Conservation (phyloP, 176 grass and related monocot species). For the Zea luxurians region DNA sequence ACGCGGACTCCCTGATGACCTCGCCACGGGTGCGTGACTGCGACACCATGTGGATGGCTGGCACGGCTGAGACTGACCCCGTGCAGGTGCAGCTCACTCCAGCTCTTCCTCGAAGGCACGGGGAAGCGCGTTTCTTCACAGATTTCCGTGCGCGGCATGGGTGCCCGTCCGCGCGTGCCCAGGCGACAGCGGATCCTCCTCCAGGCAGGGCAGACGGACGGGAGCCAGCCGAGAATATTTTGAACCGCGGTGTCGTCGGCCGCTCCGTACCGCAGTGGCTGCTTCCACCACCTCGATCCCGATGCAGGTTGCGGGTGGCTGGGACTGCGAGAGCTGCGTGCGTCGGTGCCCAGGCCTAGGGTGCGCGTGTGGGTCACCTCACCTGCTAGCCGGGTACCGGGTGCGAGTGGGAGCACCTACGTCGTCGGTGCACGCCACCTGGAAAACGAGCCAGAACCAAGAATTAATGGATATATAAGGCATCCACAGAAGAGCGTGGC, state of each 20-base stretch:
- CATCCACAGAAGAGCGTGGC: no score
- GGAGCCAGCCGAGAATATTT: background rate
- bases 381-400: background rate
- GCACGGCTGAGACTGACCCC: no score
- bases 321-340: no score
- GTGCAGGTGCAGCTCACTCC: background rate
- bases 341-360: background rate
- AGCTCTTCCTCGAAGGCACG: background rate
- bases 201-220: background rate
- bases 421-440: conserved; percentile 3
- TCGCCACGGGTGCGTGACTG: background rate
- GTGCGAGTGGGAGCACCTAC: background rate
- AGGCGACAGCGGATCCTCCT: background rate
- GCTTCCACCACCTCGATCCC: background rate
- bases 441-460: background rate
- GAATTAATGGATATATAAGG: background rate
- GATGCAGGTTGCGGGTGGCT: no score
- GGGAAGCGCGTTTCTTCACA: no score
- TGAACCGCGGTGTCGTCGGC: background rate
- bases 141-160: conserved; percentile 1
- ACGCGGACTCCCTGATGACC: background rate
- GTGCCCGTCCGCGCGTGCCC: background rate
- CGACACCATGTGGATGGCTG: background rate
- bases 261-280: conserved; percentile 5
- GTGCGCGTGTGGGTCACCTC: background rate